Evolutionary conservation across 2,329 filamentous ascomycete genomes (phyloP), one percentile per base, ranked within the genome.

Genomic region (Hyphodiscus sp.): DNA sequence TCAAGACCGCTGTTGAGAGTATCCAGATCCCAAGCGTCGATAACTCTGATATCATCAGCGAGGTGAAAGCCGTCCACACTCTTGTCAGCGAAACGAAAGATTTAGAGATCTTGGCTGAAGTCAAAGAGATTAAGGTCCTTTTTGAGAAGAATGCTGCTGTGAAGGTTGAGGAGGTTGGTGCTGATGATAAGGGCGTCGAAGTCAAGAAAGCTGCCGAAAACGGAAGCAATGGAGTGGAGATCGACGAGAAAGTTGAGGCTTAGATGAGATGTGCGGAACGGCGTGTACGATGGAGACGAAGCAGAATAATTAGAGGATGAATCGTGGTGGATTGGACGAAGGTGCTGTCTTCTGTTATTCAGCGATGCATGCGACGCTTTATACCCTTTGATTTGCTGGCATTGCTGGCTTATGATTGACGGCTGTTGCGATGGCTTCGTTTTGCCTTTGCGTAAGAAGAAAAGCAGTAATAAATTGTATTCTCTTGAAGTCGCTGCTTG

Each of bases 151-250:
- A 38, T 15, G n/a, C 45, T 41, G 13, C 49, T 46, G 41, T 38
- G 3, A 55, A 55, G 49, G 53, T 49, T 19, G 49, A 42, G 11
- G 48, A 53, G 7, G 53, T 57, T 13, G 45, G 26, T 20, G 45
- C 29, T 5, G 15, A 30, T 23, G 45, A 26, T 30, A 26, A 23
- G 10, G 45, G 26, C 20, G 45, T 47, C 13, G 8, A 20, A 13
- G 9, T 26, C 16, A n/a, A 20, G 7, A 30, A 23, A 13, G 20
- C 13, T 4, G 45, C 33, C 11, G 33, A 38, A 10, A 38, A 38
- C 33, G 33, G 33, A 38, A 38, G 33, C 26, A 26, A 30, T 13
- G 45, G 45, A n/a, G 20, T 47, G 13, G 45, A 47, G 16, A 20
- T 30, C 26, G n/a, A 10, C 13, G n/a, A 20, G 26, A 18, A 23